These are phyloP conservation scores for Cyberlindnera meyerae DNA, from an alignment of 805 yeast species.

Conservation along the genomic window DNA sequence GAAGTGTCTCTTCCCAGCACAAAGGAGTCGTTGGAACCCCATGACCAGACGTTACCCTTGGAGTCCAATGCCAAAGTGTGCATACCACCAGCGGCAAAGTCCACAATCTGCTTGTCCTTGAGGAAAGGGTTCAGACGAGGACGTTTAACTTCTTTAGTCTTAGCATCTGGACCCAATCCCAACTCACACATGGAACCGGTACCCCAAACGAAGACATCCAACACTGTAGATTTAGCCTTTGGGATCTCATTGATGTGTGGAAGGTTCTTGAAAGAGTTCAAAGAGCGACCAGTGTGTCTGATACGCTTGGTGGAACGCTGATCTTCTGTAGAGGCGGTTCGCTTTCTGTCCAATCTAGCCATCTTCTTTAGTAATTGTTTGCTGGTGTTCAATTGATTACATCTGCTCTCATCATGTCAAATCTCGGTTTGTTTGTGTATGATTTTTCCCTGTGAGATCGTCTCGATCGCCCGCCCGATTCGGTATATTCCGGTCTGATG, in stretches of 20 bases:
- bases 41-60: constrained; percentile 83
- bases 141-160: constrained; percentile 89
- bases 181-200: constrained; percentile 96
- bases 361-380: constrained; percentile 7
- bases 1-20: constrained; percentile 87
- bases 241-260: constrained; percentile 27
- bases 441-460: too few relatives aligned
- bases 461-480: too few relatives aligned
- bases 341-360: constrained; percentile 26
- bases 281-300: constrained; percentile 27
- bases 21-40: constrained; percentile 96
- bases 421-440: neutral
- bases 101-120: constrained; percentile 69
- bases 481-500: too few relatives aligned
- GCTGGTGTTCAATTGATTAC: too few relatives aligned
- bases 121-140: constrained; percentile 87
- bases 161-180: constrained; percentile 94
- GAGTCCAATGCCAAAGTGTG: constrained; percentile 81
- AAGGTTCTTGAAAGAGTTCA: constrained; percentile 24
- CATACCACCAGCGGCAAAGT: constrained; percentile 94
- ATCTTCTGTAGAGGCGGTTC: constrained; percentile 18
- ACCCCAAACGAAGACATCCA: constrained; percentile 92
- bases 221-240: constrained; percentile 24
- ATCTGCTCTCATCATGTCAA: neutral
- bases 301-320: constrained; percentile 16